Evolutionary conservation across 306 rosid genomes (phyloP).

Genomic region (Lathyrus aphaca): DNA sequence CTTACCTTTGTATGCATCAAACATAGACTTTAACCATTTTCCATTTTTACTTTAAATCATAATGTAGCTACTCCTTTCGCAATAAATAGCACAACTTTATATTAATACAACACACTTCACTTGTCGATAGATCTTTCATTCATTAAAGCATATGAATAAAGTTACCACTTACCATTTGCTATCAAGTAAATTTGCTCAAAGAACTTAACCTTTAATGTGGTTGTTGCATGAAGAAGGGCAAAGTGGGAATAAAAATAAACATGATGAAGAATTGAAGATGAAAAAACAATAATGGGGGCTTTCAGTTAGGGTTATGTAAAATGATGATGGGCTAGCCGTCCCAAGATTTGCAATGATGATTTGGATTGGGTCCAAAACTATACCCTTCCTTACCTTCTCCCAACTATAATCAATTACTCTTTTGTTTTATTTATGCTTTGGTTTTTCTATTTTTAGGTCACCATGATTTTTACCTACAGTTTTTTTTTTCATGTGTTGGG

Average conservation of each 20-base stretch:
- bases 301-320: slow-evolving; percentile 72
- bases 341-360: slow-evolving; percentile 99
- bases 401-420: slow-evolving; percentile 57
- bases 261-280: slow-evolving; percentile 52
- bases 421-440: slow-evolving; percentile 53
- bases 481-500: slow-evolving; percentile 53
- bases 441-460: slow-evolving; percentile 45
- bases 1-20: too few relatives aligned
- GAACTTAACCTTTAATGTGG: background rate
- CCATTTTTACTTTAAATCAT: too few relatives aligned
- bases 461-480: slow-evolving; percentile 35
- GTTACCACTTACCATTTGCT: background rate
- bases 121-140: background rate
- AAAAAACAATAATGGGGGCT: slow-evolving; percentile 73
- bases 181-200: background rate
- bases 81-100: too few relatives aligned
- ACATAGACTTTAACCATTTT: too few relatives aligned
- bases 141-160: background rate
- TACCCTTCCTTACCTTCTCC: slow-evolving; percentile 46
- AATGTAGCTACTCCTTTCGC: too few relatives aligned
- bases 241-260: slow-evolving; percentile 36
- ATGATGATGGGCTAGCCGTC: slow-evolving; percentile 99
- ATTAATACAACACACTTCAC: background rate
- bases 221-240: slow-evolving; percentile 42
- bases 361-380: slow-evolving; percentile 93